A percentile compares a stretch with the other conserved stretches of the same genome.
These are phyloP conservation scores for Acacia crassicarpa DNA, from an alignment of 306 rosid genomes.

Conservation along the genomic window DNA sequence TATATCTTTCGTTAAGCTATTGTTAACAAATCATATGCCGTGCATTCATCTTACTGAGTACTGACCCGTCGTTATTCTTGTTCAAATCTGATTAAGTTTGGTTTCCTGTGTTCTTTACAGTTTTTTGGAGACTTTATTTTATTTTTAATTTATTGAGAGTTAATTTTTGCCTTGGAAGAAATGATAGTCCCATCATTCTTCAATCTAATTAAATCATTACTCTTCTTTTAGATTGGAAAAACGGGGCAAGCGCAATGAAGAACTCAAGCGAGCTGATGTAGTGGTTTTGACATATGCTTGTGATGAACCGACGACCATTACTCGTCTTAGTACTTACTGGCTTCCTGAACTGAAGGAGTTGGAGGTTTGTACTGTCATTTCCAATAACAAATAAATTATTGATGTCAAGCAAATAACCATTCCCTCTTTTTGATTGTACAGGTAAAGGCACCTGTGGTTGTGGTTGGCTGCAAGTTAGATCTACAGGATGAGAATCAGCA, in stretches of 20 bases:
- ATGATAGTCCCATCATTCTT: neutral
- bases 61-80: neutral
- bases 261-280: constrained; percentile 78
- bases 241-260: constrained; percentile 66
- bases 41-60: constrained; percentile 19
- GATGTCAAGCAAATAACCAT: neutral
- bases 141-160: neutral
- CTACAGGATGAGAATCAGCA: constrained; percentile 47
- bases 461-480: constrained; percentile 54
- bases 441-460: constrained; percentile 47
- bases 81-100: neutral
- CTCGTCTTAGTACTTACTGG: constrained; percentile 70
- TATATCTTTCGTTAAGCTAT: too few species aligned
- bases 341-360: constrained; percentile 66
- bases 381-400: neutral
- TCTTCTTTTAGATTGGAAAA: constrained; percentile 58
- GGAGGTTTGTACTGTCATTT: constrained; percentile 42
- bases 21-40: neutral
- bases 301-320: constrained; percentile 58
- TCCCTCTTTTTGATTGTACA: constrained; percentile 19
- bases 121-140: neutral
- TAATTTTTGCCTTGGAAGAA: neutral
- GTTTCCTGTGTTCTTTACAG: neutral
- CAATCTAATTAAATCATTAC: neutral
- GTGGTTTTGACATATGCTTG: constrained; percentile 82